Evolutionary conservation across 768 basidiomycete species (phyloP), one percentile per base, ranked within the genome.

Genomic region (Rhizopogon roseolus): DNA sequence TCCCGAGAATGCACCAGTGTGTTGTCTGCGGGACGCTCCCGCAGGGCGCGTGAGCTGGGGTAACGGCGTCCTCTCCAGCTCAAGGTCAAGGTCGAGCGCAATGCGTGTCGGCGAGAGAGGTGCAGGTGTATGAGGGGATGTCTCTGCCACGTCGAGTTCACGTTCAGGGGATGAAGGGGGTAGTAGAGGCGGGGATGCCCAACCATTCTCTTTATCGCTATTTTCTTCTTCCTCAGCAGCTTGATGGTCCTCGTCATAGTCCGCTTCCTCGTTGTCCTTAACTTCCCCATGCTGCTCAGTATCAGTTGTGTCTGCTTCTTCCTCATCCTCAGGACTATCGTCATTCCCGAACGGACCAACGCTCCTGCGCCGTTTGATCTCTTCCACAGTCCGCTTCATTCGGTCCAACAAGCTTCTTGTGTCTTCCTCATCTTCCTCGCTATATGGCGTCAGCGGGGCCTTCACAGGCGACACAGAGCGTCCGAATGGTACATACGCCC

Each of bases 271-370:
- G 77, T 66, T 56, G 70, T 71, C 67, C 76, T 46, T 41, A 44
- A 43, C 72, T 76, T 77, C 51, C 65, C 71, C 56, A 36, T 14
- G 34, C 8, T 5, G 32, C 75, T 75, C 32, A 78, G 74, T 6
- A 14, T 5, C 46, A 14, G 3, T 9, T 25, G 14, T n/a, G 76
- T 75, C 61, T 73, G 75, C 77, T 78, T 78, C 60, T 66, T 73
- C 49, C 40, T 66, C 67, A 17, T 72, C 71, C 11, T 71, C 72
- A 2, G 60, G 22, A 22, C 2, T 3, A 32, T 58, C 57, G 10
- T 54, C 50, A 9, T 60, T 62, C 40, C 62, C 54, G 13, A 25
- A 56, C 58, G 57, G 61, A 62, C 49, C 60, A 34, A 50, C 48
- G 8, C 62, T 60, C 46, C 54, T 36, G 36, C 69, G 58, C 51